Base-by-base conservation (phyloP, 306 rosid genomes). In the Quercus berberidifolia region DNA sequence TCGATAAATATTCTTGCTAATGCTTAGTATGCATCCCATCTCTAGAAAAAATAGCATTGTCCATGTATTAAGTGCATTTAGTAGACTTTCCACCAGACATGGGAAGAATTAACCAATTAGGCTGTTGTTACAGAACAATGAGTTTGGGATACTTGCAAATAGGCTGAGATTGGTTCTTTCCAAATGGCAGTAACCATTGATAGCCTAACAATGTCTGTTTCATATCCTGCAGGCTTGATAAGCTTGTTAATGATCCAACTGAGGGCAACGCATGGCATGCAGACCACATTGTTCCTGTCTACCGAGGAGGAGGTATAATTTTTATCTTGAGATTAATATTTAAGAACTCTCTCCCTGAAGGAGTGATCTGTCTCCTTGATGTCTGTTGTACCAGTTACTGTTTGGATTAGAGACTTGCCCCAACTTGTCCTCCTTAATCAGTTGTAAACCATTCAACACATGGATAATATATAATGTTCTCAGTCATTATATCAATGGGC, bases 251-350 rank as follows among this genome's bases (percentile, higher is more conserved):
- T 73, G 92, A 92, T 84, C 97, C 97, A 60, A 83, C 26, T 67
- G 99, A 94, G 87, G 99, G 99, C 81, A 90, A 91, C 60, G 91
- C 97, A 28, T 92, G 99, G 97, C 97, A 94, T 80, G 99, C 97
- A 79, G 99, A 94, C 83, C 99, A 92, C 83, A 89, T 92, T 70
- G 85, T 94, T 90, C 95, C 97, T 55, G 99, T 92, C 78, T 94
- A 92, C 88, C 84, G 69, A 79, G 99, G 99, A 35, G 99, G 99
- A 90, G 99, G 99, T 94, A 87, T 49, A 82, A 71, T 17, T 59
- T 75, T 71, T 82, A 72, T 71, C 76, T 74, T 8, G 9, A 56
- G 74, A 65, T 26, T 52, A 67, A 15, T 60, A 30, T 76, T 63
- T 55, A 65, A 35, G n/a, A 51, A 71, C 57, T 54, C 75, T 43